Percentiles rank a stretch among this genome's conserved stretches.
Evolutionary conservation across 2,329 filamentous ascomycete species (phyloP).

Genomic region (Cercospora citrullina): DNA sequence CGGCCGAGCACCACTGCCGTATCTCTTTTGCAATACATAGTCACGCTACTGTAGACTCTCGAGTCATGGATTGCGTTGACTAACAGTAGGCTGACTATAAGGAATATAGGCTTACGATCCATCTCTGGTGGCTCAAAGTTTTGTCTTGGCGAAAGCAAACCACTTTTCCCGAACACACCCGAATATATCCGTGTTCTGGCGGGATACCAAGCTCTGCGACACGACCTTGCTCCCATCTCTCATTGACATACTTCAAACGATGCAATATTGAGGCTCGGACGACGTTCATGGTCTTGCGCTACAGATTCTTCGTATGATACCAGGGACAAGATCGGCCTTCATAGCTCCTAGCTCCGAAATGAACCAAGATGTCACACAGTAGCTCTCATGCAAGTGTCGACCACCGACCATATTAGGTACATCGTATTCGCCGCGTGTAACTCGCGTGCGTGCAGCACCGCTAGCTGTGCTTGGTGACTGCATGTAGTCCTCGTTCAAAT

Average conservation of each 20-base stretch:
- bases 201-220: not conserved
- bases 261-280: too few species aligned
- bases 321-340: not conserved
- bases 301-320: not conserved
- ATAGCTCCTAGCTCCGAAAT: not conserved
- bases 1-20: not conserved
- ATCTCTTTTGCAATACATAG: not conserved
- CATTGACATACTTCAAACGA: too few species aligned
- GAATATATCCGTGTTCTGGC: not conserved
- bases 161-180: not conserved
- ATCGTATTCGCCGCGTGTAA: not conserved
- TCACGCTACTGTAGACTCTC: too few species aligned
- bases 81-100: too few species aligned
- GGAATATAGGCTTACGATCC: not conserved
- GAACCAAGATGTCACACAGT: constrained; percentile 3
- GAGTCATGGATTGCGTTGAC: too few species aligned
- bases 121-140: not conserved
- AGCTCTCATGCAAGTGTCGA: not conserved
- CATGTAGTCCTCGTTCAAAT: not conserved
- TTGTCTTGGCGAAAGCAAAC: not conserved
- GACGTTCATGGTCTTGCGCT: not conserved
- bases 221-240: too few species aligned
- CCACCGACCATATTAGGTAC: not conserved
- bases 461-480: not conserved
- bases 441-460: not conserved